phyloP scores from a whole-genome alignment of 2,329 filamentous ascomycete genomes.

The Neofusicoccum parvum region DNA sequence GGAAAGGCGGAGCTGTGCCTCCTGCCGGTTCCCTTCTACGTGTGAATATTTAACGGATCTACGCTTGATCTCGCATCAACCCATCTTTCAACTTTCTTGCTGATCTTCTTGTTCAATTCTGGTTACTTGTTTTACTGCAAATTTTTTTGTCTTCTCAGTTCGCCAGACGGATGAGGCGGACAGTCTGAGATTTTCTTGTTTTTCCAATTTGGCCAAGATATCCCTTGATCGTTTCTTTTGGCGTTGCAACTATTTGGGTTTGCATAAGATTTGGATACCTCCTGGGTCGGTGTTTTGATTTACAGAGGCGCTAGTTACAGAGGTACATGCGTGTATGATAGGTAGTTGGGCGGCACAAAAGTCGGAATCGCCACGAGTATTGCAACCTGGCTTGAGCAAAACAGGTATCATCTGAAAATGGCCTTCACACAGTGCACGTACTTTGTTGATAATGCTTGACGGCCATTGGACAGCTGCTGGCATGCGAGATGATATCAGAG shows the following conservation, averaged over 20 bases:
- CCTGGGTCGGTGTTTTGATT: background rate
- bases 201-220: conserved; percentile 5
- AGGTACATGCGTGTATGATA: conserved; percentile 11
- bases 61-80: background rate
- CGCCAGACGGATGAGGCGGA: background rate
- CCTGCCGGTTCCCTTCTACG: conserved; percentile 2
- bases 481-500: conserved; percentile 19
- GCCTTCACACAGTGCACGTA: background rate
- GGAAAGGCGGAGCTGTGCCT: background rate
- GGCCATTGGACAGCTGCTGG: background rate
- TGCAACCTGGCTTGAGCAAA: background rate
- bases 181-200: background rate
- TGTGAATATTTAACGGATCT: conserved; percentile 1
- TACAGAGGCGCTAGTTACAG: background rate
- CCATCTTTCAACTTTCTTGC: background rate
- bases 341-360: background rate
- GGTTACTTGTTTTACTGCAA: background rate
- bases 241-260: background rate
- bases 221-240: background rate
- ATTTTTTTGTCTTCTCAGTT: background rate
- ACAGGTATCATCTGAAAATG: background rate
- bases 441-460: background rate
- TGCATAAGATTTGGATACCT: conserved; percentile 13
- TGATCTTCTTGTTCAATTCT: background rate
- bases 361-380: background rate